Evolutionary conservation across 768 basidiomycete genomes (phyloP).

Genomic region (Terana coerulea): DNA sequence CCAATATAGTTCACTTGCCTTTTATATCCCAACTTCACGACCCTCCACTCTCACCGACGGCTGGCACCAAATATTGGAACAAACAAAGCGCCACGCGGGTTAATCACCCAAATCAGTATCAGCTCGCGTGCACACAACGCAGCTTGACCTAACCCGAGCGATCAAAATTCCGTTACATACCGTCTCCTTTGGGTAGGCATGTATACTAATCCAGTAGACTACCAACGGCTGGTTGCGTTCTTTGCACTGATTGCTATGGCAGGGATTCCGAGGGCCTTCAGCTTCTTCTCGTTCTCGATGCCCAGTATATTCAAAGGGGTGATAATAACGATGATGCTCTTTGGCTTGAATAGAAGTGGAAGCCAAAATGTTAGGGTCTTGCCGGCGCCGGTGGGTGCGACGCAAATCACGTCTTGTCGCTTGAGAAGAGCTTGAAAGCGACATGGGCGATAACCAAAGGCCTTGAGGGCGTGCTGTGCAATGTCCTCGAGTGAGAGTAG

Average conservation of each 20-base stretch:
- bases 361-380: slow-evolving; percentile 14
- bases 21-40: too few relatives aligned
- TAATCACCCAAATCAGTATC: too few relatives aligned
- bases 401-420: slow-evolving; percentile 3
- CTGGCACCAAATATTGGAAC: too few relatives aligned
- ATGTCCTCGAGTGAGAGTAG: too few relatives aligned
- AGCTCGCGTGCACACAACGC: too few relatives aligned
- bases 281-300: slow-evolving; percentile 21
- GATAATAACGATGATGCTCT: slow-evolving; percentile 25
- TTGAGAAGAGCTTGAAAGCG: slow-evolving; percentile 1
- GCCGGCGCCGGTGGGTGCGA: slow-evolving; percentile 2
- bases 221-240: slow-evolving; percentile 10
- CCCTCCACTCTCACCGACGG: too few relatives aligned
- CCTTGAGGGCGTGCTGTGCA: not conserved
- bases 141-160: too few relatives aligned
- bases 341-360: slow-evolving; percentile 9
- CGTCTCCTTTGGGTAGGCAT: too few relatives aligned
- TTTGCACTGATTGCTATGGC: slow-evolving; percentile 17
- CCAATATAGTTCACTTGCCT: too few relatives aligned
- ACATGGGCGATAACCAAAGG: slow-evolving; percentile 14
- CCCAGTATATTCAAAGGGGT: slow-evolving; percentile 31
- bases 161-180: too few relatives aligned
- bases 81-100: too few relatives aligned
- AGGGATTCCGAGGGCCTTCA: slow-evolving; percentile 15
- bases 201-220: too few relatives aligned